A percentile compares a stretch with the other conserved stretches of the same genome.
Conservation (phyloP, 306 rosid species). For the Citrullus mucosospermus region DNA sequence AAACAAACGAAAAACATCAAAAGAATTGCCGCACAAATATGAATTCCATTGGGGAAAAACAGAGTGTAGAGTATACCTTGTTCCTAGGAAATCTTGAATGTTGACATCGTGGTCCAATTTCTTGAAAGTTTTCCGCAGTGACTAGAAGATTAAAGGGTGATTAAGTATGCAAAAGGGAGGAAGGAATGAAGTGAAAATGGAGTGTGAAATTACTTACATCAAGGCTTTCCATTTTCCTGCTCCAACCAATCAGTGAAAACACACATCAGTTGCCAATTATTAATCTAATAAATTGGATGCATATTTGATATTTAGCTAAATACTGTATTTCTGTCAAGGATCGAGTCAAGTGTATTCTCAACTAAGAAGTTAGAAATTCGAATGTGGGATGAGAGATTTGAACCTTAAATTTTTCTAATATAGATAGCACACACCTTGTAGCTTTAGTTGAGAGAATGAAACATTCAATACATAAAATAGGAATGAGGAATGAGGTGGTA, state of each 20-base stretch:
- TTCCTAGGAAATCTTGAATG: slow-evolving; percentile 51
- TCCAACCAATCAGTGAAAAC: slow-evolving; percentile 16
- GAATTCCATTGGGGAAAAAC: background rate
- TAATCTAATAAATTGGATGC: background rate
- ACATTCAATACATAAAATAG: too few relatives aligned
- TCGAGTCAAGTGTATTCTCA: too few relatives aligned
- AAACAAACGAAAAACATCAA: background rate
- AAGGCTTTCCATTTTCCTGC: slow-evolving; percentile 81
- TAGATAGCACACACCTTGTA: too few relatives aligned
- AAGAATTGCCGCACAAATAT: background rate
- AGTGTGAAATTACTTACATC: slow-evolving; percentile 44
- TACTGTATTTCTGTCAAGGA: too few relatives aligned
- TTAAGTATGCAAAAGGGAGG: background rate
- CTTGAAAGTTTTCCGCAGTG: slow-evolving; percentile 65
- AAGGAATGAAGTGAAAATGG: background rate
- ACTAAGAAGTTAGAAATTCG: too few relatives aligned
- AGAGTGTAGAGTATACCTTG: slow-evolving; percentile 28
- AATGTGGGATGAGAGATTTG: too few relatives aligned
- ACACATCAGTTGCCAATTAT: slow-evolving; percentile 9
- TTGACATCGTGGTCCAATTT: slow-evolving; percentile 78
- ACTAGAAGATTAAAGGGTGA: slow-evolving; percentile 42
- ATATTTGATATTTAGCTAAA: background rate
- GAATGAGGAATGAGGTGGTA: too few relatives aligned
- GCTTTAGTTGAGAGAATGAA: too few relatives aligned
- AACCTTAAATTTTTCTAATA: too few relatives aligned